phyloP scores from a whole-genome alignment of 1,139 yeast species.

The Meyerozyma sp. region DNA sequence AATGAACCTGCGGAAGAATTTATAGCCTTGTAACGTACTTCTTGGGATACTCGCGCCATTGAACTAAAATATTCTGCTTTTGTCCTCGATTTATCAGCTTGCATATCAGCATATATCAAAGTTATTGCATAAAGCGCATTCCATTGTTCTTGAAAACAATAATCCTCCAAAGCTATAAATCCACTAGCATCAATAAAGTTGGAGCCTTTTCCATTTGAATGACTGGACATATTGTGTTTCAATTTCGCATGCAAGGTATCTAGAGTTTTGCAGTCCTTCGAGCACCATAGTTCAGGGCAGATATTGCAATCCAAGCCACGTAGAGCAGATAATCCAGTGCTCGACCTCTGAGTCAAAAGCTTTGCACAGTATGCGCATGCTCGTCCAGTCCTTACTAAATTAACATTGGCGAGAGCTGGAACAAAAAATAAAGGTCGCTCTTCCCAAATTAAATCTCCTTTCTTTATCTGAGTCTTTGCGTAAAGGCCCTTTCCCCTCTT shows the following conservation, averaged over 20 bases:
- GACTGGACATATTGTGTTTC: constrained; percentile 42
- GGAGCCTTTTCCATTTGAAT: constrained; percentile 20
- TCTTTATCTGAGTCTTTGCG: constrained; percentile 38
- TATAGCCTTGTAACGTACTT: constrained; percentile 54
- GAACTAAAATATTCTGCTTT: constrained; percentile 45
- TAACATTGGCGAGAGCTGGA: constrained; percentile 67
- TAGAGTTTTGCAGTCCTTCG: constrained; percentile 51
- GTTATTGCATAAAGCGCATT: constrained; percentile 65
- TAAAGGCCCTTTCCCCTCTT: constrained; percentile 47
- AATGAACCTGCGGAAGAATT: constrained; percentile 56
- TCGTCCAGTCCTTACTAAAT: constrained; percentile 58
- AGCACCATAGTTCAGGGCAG: constrained; percentile 74
- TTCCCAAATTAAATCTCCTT: constrained; percentile 54
- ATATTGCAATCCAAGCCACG: constrained; percentile 63
- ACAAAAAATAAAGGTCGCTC: constrained; percentile 61
- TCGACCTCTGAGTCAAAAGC: constrained; percentile 33
- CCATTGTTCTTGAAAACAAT: constrained; percentile 63
- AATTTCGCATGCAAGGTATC: constrained; percentile 53
- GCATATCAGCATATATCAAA: constrained; percentile 44
- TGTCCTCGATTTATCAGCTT: constrained; percentile 41
- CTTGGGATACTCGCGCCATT: constrained; percentile 70
- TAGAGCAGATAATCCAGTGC: constrained; percentile 23
- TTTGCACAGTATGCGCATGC: constrained; percentile 82
- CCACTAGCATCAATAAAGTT: constrained; percentile 36
- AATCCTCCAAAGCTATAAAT: constrained; percentile 54